Evolutionary conservation across 2,329 filamentous ascomycete genomes (phyloP).

Genomic region (Arthrobotrys entomopaga): DNA sequence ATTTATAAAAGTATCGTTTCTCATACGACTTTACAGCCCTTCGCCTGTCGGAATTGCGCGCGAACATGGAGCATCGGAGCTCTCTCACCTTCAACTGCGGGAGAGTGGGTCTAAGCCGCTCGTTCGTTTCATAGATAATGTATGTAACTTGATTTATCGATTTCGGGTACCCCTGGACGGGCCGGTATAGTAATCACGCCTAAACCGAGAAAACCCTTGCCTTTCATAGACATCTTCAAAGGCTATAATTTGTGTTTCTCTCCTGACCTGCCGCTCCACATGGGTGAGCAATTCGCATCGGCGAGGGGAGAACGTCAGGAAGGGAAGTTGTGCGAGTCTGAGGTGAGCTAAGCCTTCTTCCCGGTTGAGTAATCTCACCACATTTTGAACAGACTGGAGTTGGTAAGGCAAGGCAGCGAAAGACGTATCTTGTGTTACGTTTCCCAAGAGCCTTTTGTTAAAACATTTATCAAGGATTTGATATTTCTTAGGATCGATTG

Average conservation of each 20-base stretch:
- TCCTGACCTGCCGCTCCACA: conserved; percentile 8
- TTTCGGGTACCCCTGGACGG: background rate
- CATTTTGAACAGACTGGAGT: too few relatives aligned
- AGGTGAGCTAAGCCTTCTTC: conserved; percentile 24
- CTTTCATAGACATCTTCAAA: too few relatives aligned
- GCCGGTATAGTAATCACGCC: too few relatives aligned
- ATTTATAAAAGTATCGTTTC: too few relatives aligned
- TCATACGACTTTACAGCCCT: background rate
- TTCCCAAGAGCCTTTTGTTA: too few relatives aligned
- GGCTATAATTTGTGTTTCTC: background rate
- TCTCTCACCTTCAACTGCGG: conserved; percentile 13
- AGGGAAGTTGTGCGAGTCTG: conserved; percentile 9
- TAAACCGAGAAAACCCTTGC: background rate
- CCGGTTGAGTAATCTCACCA: conserved; percentile 39
- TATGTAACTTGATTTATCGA: conserved; percentile 1
- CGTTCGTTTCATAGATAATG: background rate
- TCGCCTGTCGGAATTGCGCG: conserved; percentile 30
- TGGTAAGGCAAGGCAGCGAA: too few relatives aligned
- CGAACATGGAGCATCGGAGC: background rate
- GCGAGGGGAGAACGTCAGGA: background rate
- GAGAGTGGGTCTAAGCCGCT: background rate
- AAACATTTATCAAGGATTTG: too few relatives aligned
- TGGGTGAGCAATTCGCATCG: conserved; percentile 6
- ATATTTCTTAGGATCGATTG: too few relatives aligned
- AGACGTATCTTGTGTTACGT: too few relatives aligned